Evolutionary conservation across 495 filamentous ascomycete species (phyloP).

Genomic region (Extremus antarcticus): DNA sequence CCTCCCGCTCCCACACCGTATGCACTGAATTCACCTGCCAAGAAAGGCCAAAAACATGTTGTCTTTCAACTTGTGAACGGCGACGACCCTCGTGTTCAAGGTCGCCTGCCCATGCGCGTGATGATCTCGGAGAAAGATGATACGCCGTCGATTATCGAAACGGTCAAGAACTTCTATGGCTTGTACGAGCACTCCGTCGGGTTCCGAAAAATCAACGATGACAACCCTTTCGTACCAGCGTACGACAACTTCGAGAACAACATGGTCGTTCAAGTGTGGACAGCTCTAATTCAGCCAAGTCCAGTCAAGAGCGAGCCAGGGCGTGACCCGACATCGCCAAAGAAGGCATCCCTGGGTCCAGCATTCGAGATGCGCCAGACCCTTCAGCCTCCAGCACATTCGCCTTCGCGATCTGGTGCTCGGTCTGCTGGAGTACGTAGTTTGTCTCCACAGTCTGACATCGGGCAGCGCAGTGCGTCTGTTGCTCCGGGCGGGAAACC

Average conservation of each 20-base stretch:
- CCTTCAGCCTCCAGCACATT: constrained; percentile 42
- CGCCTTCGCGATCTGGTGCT: constrained; percentile 54
- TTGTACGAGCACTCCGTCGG: constrained; percentile 76
- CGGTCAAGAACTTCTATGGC: constrained; percentile 96
- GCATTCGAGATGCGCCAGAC: constrained; percentile 33
- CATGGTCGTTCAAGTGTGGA: constrained; percentile 81
- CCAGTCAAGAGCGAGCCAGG: constrained; percentile 9
- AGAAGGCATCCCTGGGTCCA: constrained; percentile 27
- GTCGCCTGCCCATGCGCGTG: constrained; percentile 79
- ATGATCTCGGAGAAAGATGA: constrained; percentile 87
- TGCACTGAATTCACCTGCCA: constrained; percentile 32
- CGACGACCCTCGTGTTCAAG: constrained; percentile 58
- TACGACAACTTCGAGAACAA: constrained; percentile 89
- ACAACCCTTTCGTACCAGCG: constrained; percentile 79
- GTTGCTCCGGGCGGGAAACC: constrained; percentile 49
- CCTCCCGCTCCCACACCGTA: constrained; percentile 3
- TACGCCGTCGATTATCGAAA: constrained; percentile 90
- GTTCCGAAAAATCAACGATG: constrained; percentile 82
- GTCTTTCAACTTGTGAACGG: constrained; percentile 75
- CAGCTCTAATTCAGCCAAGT: constrained; percentile 49
- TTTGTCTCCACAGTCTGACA: constrained; percentile 62
- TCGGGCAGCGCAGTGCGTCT: constrained; percentile 70
- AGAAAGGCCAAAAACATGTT: constrained; percentile 50
- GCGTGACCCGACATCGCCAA: constrained; percentile 26
- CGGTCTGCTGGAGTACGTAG: constrained; percentile 64